Base-by-base conservation (phyloP, 2,329 filamentous ascomycete genomes). In the Plenodomus biglobosus region DNA sequence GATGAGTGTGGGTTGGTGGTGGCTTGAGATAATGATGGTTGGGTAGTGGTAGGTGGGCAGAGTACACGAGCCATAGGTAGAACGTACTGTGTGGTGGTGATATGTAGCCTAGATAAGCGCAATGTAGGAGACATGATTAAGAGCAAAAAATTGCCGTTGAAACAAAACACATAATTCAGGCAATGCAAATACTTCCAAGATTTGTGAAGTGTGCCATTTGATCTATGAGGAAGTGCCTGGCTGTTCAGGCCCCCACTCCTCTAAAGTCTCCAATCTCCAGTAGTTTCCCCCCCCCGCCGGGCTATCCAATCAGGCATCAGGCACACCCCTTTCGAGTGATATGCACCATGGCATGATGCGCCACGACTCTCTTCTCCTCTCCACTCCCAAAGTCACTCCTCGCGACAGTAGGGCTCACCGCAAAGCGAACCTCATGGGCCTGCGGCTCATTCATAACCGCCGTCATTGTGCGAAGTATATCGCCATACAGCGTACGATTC, bases 291-390 rank as follows among this genome's bases (percentile, higher is more conserved):
- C n/a, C n/a, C n/a, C n/a, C n/a, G n/a, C n/a, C n/a, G n/a, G n/a
- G n/a, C n/a, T n/a, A n/a, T n/a, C n/a, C n/a, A n/a, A n/a, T n/a
- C n/a, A n/a, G n/a, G n/a, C n/a, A n/a, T 44, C 42, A 44, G 21
- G 42, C 18, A 34, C 37, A 40, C 27, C 18, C 34, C 21, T 32
- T 42, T 11, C 38, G 38, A 3, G 22, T 35, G 22, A 50, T 21
- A 37, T 61, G 50, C 8, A 56, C 53, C 27, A 58, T 13, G 3
- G 55, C 46, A n/a, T 46, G 49, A 36, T 59, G 55, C 36, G 56
- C 50, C 3, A 58, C 47, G 15, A 44, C 48, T 39, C 49, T 55
- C 34, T 47, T 34, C 46, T 62, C 53, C 11, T 16, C 3, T 7
- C 55, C 57, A 1, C 16, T 11, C 15, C 39, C 40, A 37, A 51